Base-by-base conservation (phyloP, 257 asterid genomes). In the Agastache rugosa region DNA sequence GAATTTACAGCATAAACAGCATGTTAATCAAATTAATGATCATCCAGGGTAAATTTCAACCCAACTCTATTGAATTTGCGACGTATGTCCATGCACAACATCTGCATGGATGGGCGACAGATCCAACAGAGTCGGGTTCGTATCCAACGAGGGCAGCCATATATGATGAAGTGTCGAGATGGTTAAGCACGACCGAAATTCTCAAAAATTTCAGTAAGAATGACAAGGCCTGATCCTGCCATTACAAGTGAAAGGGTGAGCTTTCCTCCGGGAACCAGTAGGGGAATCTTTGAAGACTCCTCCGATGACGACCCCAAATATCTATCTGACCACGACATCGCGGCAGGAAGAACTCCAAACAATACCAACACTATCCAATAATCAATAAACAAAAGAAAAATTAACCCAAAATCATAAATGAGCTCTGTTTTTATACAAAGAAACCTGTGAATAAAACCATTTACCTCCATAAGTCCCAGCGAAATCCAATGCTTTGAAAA, bases 381-480 rank as follows among this genome's bases (percentile, higher is more conserved):
- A 62, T 8, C 3, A 61, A 34, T 34, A 2, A 34, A 10, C 17
- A 11, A 15, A 29, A 15, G 7, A n/a, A 45, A 48, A 48, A 16
- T 48, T 1, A 11, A 50, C 56, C 22, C 3, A n/a, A 0, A 48
- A n/a, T n/a, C 9, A 17, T 16, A 50, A 51, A 8, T 17, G 12
- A 17, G 0, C 42, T 14, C 4, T 14, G 45, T 60, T 14, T 4
- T 31, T 31, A 31, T 3, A 31, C 35, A 55, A 3, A n/a, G 17
- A 7, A 31, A 8, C 19, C 6, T 20, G 11, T 23, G 31, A 22
- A 47, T 4, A n/a, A 29, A 50, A 37, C 3, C 29, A 47, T 55
- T 1, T 89, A 91, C 98, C 97, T 88, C 98, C 98, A 53, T 93
- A 90, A 11, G 98, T 93, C 79, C 97, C 97, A 15, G 98, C 97